These are phyloP conservation scores for Trichosporon sp. DNA, from an alignment of 1,284 basidiomycete genomes.

Conservation along the genomic window DNA sequence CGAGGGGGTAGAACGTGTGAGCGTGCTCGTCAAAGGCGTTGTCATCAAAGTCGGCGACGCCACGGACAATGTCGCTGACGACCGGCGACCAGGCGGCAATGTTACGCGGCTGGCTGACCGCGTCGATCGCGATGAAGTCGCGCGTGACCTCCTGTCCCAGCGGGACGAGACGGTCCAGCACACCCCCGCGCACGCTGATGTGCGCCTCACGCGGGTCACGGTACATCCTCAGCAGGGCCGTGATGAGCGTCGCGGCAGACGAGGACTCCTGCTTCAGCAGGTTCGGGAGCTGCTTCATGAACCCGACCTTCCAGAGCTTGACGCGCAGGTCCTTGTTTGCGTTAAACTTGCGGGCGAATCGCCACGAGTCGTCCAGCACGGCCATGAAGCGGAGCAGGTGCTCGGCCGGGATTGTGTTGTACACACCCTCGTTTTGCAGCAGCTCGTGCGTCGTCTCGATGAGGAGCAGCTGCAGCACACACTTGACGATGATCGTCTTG, in stretches of 20 bases:
- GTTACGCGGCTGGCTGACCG: constrained; percentile 92
- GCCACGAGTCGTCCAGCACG: constrained; percentile 93
- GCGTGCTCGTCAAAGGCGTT: constrained; percentile 84
- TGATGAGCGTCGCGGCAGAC: constrained; percentile 91
- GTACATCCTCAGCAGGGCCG: constrained; percentile 91
- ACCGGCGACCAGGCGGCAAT: constrained; percentile 98
- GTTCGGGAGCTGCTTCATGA: constrained; percentile 99
- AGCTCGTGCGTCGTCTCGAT: constrained; percentile 98
- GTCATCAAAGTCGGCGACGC: constrained; percentile 85
- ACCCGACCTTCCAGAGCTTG: constrained; percentile 98
- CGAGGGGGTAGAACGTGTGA: constrained; percentile 81
- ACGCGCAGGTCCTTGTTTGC: constrained; percentile 97
- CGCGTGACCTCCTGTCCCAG: constrained; percentile 86
- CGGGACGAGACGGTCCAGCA: constrained; percentile 88
- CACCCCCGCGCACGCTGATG: constrained; percentile 75
- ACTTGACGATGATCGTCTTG: constrained; percentile 99
- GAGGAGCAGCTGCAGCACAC: constrained; percentile 91
- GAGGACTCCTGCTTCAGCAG: constrained; percentile 97
- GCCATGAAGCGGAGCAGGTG: constrained; percentile 91
- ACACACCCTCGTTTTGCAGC: constrained; percentile 87
- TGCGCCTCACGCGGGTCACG: constrained; percentile 85
- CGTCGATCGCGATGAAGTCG: constrained; percentile 86
- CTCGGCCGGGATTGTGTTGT: constrained; percentile 89
- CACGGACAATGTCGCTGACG: constrained; percentile 87
- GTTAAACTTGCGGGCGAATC: constrained; percentile 96